Evolutionary conservation across 2,329 filamentous ascomycete species (phyloP).

Genomic region (Penicillium expansum): DNA sequence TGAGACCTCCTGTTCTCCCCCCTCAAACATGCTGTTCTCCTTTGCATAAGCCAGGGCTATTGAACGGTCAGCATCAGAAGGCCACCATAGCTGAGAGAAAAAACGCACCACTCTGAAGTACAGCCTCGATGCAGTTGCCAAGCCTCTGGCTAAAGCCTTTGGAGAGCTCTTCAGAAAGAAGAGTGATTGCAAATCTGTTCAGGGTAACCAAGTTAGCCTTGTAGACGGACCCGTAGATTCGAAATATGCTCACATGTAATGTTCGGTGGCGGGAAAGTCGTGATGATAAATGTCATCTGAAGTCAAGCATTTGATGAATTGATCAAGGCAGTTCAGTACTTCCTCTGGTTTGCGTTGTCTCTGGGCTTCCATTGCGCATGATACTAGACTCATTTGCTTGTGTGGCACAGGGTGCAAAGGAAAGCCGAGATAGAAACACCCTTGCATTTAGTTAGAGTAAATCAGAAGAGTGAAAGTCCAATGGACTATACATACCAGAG

Average conservation of each 20-base stretch:
- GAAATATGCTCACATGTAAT: not conserved
- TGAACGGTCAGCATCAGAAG: not conserved
- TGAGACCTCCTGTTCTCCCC: not conserved
- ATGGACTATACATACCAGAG: not conserved
- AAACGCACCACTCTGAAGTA: not conserved
- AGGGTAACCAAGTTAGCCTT: not conserved
- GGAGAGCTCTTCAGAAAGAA: not conserved
- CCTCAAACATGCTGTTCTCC: not conserved
- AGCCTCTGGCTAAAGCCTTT: not conserved
- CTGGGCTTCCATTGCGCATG: conserved; percentile 76
- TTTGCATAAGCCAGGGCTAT: not conserved
- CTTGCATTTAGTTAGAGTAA: not conserved
- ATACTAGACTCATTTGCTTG: conserved; percentile 55
- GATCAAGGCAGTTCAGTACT: conserved; percentile 34
- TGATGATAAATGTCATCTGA: not conserved
- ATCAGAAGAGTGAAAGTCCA: not conserved
- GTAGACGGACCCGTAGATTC: no score
- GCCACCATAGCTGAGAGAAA: not conserved
- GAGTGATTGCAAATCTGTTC: conserved; percentile 1
- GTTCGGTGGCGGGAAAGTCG: not conserved
- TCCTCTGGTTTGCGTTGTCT: conserved; percentile 60
- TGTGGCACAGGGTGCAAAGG: not conserved
- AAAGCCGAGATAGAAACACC: not conserved
- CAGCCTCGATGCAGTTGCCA: not conserved
- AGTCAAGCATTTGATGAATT: not conserved